These are phyloP conservation scores for Davidsoniella virescens DNA, from an alignment of 2,329 filamentous ascomycete species.

Conservation along the genomic window DNA sequence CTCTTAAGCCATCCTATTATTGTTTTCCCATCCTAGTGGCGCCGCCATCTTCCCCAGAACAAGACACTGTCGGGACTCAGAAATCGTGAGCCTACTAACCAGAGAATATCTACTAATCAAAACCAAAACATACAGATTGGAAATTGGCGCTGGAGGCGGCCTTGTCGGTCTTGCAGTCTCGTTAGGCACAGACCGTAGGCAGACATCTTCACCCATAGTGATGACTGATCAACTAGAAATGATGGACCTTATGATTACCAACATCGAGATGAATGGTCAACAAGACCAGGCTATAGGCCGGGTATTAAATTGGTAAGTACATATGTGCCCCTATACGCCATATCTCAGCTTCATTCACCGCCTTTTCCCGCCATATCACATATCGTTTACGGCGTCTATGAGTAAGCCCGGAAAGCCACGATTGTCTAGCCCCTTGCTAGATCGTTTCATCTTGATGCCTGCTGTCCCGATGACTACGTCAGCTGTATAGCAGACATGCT, in stretches of 20 bases:
- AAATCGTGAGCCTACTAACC: too few relatives aligned
- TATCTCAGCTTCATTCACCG: not conserved
- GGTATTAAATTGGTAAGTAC: conserved; percentile 66
- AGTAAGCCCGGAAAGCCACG: too few relatives aligned
- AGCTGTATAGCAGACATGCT: too few relatives aligned
- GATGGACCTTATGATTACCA: conserved; percentile 70
- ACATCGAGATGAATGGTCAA: conserved; percentile 68
- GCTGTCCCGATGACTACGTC: too few relatives aligned
- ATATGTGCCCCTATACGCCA: too few relatives aligned
- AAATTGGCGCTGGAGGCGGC: conserved; percentile 82
- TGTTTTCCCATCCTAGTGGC: too few relatives aligned
- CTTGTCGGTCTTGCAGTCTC: conserved; percentile 57
- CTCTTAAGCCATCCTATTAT: too few relatives aligned
- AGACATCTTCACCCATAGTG: conserved; percentile 35
- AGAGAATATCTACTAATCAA: not conserved
- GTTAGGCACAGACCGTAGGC: conserved; percentile 27
- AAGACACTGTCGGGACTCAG: too few relatives aligned
- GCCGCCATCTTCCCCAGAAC: too few relatives aligned
- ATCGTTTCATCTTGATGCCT: too few relatives aligned
- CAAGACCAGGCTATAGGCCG: conserved; percentile 44
- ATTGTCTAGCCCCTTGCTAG: too few relatives aligned
- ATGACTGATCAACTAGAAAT: conserved; percentile 83
- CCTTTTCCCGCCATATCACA: not conserved
- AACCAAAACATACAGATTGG: conserved; percentile 41
- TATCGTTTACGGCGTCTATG: too few relatives aligned